Base-by-base conservation (phyloP, 495 filamentous ascomycete genomes). In the Talaromyces trachyspermus region DNA sequence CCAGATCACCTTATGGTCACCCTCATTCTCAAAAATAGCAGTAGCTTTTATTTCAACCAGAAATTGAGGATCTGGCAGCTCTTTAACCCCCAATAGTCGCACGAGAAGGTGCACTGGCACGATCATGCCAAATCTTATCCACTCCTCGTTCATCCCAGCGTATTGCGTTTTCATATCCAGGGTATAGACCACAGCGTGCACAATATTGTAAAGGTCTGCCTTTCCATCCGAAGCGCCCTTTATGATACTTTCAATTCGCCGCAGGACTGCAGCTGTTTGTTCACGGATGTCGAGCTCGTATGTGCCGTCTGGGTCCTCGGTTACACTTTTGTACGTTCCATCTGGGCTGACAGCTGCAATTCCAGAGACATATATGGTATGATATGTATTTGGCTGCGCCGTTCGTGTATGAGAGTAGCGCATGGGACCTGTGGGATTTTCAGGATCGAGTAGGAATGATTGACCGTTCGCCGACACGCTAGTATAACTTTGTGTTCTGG, bases 91-190 rank as follows among this genome's bases (percentile, higher is more conserved):
- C 64, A 29, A 68, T 50, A 0, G 64, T 68, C 5, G 64, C 63
- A 12, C 63, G 44, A 20, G 59, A 52, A 1, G 64, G 64, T 14
- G 62, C 64, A 36, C 55, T 63, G 12, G 33, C 53, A 14, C 63
- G 55, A 40, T 62, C 56, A 24, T 52, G 12, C 48, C 58, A 68
- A 14, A 68, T 50, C 49, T 64, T 61, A 35, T 68, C 64, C 63
- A 68, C 40, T 62, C 64, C 44, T 66, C 63, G 40, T 68, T 68
- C 64, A 68, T 68, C 11, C 49, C 62, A n/a, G 55, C 53, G 48
- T 68, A 66, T 33, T 68, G 57, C 0, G 47, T 52, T 40, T 66
- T 58, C 63, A 68, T 64, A 36, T 68, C 62, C 22, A 57, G 15
- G 17, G 64, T 46, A 27, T 64, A 68, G 19, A 68, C 63, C 3